phyloP scores from a whole-genome alignment of 768 basidiomycete species.

The Panus rudis region DNA sequence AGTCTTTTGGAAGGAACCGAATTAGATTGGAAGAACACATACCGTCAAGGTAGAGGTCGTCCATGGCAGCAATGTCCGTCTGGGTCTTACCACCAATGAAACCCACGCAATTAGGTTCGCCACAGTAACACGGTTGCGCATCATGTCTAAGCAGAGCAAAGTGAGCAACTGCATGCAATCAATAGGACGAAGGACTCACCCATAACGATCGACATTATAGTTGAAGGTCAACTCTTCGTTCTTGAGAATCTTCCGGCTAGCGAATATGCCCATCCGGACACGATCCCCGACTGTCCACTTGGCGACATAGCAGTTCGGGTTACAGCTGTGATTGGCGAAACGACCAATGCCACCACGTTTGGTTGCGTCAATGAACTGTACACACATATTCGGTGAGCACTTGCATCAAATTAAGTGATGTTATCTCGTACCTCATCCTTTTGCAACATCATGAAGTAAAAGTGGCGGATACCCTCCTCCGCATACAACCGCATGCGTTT shows the following conservation, averaged over 20 bases:
- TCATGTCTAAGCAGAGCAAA: slow-evolving; percentile 56
- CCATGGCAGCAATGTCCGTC: slow-evolving; percentile 91
- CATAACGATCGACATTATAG: slow-evolving; percentile 99
- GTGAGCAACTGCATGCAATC: neutral
- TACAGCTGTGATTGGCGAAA: slow-evolving; percentile 97
- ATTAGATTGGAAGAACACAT: slow-evolving; percentile 13
- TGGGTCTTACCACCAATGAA: slow-evolving; percentile 98
- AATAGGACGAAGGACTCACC: slow-evolving; percentile 43
- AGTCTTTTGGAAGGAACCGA: neutral
- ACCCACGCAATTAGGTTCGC: slow-evolving; percentile 91
- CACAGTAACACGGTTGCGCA: slow-evolving; percentile 91
- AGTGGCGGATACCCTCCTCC: slow-evolving; percentile 88
- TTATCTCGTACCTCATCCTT: slow-evolving; percentile 80
- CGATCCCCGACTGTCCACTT: slow-evolving; percentile 92
- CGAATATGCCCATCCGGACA: slow-evolving; percentile 97
- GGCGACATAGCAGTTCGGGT: slow-evolving; percentile 95
- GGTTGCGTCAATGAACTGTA: slow-evolving; percentile 94
- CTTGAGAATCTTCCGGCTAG: slow-evolving; percentile 69
- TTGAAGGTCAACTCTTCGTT: slow-evolving; percentile 96
- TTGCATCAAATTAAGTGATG: neutral
- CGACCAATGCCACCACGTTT: slow-evolving; percentile 95
- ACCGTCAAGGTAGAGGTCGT: slow-evolving; percentile 93
- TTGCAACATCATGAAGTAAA: slow-evolving; percentile 99
- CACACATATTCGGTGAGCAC: neutral
- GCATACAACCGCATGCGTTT: slow-evolving; percentile 94